A percentile compares a stretch with the other conserved stretches of the same genome.
Evolutionary conservation across 148 eudicot species (phyloP).

Genomic region (Rhododendron molle): DNA sequence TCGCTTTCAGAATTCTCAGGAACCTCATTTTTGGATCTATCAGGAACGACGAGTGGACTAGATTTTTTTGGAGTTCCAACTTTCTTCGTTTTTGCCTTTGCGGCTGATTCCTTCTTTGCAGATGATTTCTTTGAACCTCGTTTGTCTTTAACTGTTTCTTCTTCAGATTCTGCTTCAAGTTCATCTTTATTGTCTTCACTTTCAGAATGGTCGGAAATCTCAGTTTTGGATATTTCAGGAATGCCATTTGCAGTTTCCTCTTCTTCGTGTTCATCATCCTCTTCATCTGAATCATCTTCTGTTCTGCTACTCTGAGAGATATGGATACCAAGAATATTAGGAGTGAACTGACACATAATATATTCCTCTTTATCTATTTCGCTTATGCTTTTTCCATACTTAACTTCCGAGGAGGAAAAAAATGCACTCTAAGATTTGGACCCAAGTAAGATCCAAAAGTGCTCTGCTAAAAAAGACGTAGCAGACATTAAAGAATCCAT

Average conservation of each 20-base stretch:
- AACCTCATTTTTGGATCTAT: constrained; percentile 48
- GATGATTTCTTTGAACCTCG: constrained; percentile 40
- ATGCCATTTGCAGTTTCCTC: constrained; percentile 35
- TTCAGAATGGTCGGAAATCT: constrained; percentile 14
- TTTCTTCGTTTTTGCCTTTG: constrained; percentile 48
- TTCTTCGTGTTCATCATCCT: constrained; percentile 15
- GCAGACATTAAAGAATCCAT: not conserved
- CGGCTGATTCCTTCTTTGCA: constrained; percentile 40
- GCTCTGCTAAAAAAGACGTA: not conserved
- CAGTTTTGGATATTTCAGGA: constrained; percentile 5
- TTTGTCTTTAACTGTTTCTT: constrained; percentile 38
- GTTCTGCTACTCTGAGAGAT: constrained; percentile 41
- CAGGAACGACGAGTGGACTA: constrained; percentile 39
- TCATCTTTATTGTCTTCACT: constrained; percentile 34
- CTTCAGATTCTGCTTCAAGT: constrained; percentile 51
- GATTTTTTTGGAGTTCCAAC: constrained; percentile 39
- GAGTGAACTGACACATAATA: not conserved
- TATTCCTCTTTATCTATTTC: not conserved
- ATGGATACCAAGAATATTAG: constrained; percentile 8
- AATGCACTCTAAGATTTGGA: constrained; percentile 9
- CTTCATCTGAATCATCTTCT: constrained; percentile 51
- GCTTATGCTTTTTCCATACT: not conserved
- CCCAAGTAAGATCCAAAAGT: not conserved
- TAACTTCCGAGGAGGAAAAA: not conserved
- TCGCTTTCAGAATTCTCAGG: constrained; percentile 50